Conservation (phyloP, 495 filamentous ascomycete species). For the Penicillium egyptiacum region DNA sequence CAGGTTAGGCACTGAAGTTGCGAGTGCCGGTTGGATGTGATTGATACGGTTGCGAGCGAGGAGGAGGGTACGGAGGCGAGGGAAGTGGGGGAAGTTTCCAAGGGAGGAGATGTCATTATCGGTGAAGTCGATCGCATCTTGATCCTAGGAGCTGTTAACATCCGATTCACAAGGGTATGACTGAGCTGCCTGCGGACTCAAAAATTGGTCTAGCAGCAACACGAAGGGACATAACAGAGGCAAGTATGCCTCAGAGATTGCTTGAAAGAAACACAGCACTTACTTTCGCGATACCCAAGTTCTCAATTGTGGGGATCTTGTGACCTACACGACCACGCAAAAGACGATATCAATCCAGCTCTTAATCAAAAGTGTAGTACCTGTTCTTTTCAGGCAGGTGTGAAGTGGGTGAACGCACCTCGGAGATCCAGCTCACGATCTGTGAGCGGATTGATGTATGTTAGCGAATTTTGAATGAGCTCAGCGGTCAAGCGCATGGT, state of each 20-base stretch:
- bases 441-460: slow-evolving; percentile 95
- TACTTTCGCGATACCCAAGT: slow-evolving; percentile 92
- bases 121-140: slow-evolving; percentile 96
- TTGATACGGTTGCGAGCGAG: slow-evolving; percentile 86
- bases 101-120: slow-evolving; percentile 93
- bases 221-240: background rate
- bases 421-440: slow-evolving; percentile 98
- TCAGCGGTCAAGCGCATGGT: slow-evolving; percentile 92
- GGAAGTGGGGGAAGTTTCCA: slow-evolving; percentile 91
- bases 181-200: background rate
- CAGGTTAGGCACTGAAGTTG: slow-evolving; percentile 73
- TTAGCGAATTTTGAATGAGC: slow-evolving; percentile 85
- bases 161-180: background rate
- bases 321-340: slow-evolving; percentile 72
- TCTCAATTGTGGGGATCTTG: slow-evolving; percentile 97
- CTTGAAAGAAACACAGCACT: slow-evolving; percentile 12
- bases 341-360: slow-evolving; percentile 82
- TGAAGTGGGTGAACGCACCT: slow-evolving; percentile 71
- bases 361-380: slow-evolving; percentile 79
- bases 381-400: slow-evolving; percentile 81
- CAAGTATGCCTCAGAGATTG: no score
- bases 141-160: slow-evolving; percentile 50
- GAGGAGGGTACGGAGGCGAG: slow-evolving; percentile 80
- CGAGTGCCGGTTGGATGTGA: slow-evolving; percentile 71
- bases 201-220: background rate